Conservation (phyloP, 164 flowering plant genomes). For the Vitis amurensis region DNA sequence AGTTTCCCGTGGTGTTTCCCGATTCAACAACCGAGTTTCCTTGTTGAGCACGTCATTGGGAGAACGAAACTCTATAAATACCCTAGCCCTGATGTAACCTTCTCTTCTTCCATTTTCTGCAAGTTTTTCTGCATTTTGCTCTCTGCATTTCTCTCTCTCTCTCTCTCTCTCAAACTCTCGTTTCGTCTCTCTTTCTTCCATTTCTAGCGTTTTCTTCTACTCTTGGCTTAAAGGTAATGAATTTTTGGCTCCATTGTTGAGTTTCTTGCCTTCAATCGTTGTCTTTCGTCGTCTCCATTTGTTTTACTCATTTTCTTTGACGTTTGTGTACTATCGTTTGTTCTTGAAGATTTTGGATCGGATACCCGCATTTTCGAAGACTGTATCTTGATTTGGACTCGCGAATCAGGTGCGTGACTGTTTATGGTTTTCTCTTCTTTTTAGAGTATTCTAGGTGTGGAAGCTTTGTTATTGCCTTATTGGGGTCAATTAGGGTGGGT, state of each 20-base stretch:
- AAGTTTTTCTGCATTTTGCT: too few species aligned
- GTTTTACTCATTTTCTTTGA: not conserved
- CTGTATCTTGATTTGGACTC: too few species aligned
- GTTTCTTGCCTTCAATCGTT: not conserved
- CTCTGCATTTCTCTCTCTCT: not conserved
- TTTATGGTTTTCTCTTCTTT: too few species aligned
- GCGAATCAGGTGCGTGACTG: too few species aligned
- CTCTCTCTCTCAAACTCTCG: slow-evolving; percentile 3
- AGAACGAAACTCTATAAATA: slow-evolving; percentile 33
- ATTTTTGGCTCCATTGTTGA: not conserved
- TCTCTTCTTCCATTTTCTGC: not conserved
- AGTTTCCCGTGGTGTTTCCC: slow-evolving; percentile 24
- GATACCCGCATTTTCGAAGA: too few species aligned
- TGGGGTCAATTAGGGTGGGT: too few species aligned
- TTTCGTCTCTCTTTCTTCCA: not conserved
- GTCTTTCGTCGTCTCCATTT: slow-evolving; percentile 16
- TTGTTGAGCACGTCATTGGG: slow-evolving; percentile 25
- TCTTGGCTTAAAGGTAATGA: not conserved
- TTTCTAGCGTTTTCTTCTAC: not conserved
- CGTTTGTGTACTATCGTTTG: too few species aligned
- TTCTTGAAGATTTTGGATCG: too few species aligned
- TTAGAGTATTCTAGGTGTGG: too few species aligned
- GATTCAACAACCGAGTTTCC: slow-evolving; percentile 37
- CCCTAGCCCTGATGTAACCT: not conserved
- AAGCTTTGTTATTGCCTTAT: too few species aligned